Percentiles rank a stretch among this genome's conserved stretches.
phyloP scores from a whole-genome alignment of 306 rosid genomes.

The Cucurbita pepo region DNA sequence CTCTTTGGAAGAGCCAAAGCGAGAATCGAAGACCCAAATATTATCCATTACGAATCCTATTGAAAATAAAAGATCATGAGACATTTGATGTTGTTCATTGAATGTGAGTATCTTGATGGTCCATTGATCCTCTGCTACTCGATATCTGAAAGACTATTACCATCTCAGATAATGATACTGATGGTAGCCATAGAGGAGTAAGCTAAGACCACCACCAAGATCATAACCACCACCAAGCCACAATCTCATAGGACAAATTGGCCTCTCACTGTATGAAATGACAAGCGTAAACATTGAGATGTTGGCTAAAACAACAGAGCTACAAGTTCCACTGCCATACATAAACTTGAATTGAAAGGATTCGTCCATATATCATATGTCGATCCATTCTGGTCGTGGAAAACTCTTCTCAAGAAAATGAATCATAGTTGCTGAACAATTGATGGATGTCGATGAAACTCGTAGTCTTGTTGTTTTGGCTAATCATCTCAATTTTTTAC shows the following conservation, averaged over 20 bases:
- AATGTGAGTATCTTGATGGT: constrained; percentile 58
- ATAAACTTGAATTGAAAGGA: constrained; percentile 13
- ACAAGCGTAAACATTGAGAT: constrained; percentile 36
- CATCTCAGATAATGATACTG: constrained; percentile 32
- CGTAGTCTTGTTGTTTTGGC: too few species aligned
- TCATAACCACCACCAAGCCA: constrained; percentile 85
- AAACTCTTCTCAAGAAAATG: not conserved
- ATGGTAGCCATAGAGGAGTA: constrained; percentile 55
- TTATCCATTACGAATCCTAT: constrained; percentile 98
- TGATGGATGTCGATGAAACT: too few species aligned
- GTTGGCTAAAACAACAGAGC: constrained; percentile 49
- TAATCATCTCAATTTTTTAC: too few species aligned
- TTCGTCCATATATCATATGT: not conserved
- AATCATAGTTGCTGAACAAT: not conserved
- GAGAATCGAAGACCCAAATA: constrained; percentile 81
- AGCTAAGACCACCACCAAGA: constrained; percentile 62
- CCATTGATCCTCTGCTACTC: constrained; percentile 58
- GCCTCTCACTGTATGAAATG: constrained; percentile 55
- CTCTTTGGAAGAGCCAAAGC: constrained; percentile 55
- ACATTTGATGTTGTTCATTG: constrained; percentile 61
- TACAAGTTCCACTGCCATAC: constrained; percentile 64
- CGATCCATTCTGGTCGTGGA: not conserved
- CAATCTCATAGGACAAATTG: constrained; percentile 90
- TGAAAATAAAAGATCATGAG: constrained; percentile 76
- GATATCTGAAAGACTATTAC: constrained; percentile 36